A percentile compares a stretch with the other conserved stretches of the same genome.
Evolutionary conservation across 306 rosid genomes (phyloP).

Genomic region (Rosa multiflora): DNA sequence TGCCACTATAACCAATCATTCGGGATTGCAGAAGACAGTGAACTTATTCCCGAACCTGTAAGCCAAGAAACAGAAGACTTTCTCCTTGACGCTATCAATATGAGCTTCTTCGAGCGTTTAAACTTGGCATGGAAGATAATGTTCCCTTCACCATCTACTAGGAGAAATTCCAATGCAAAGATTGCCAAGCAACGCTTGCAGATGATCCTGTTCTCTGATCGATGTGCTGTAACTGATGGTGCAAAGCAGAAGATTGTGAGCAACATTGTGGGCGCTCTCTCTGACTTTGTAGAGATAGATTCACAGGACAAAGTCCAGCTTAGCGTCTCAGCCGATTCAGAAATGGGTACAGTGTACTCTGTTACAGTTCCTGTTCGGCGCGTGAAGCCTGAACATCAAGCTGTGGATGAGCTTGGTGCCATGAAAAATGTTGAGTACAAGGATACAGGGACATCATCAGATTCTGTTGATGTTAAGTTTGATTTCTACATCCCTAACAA

Average conservation of each 20-base stretch:
- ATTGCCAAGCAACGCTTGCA: conserved; percentile 92
- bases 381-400: conserved; percentile 81
- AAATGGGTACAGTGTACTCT: conserved; percentile 87
- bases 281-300: conserved; percentile 92
- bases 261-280: conserved; percentile 70
- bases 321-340: conserved; percentile 76
- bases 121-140: conserved; percentile 86
- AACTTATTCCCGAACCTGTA: not conserved
- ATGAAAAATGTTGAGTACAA: conserved; percentile 76
- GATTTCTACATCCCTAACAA: conserved; percentile 46
- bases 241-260: conserved; percentile 77
- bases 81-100: conserved; percentile 74
- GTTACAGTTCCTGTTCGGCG: conserved; percentile 91
- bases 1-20: not conserved
- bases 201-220: conserved; percentile 89
- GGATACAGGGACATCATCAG: conserved; percentile 60
- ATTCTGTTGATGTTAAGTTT: conserved; percentile 55
- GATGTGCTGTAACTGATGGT: conserved; percentile 86
- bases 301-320: conserved; percentile 87
- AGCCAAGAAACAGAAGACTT: conserved; percentile 30
- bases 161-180: conserved; percentile 70
- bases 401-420: conserved; percentile 53
- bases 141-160: conserved; percentile 64
- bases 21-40: conserved; percentile 12
- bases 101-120: conserved; percentile 81